Evolutionary conservation across 768 basidiomycete genomes (phyloP), one percentile per base, ranked within the genome.

Genomic region (Chalciporus pseudorubinellus): DNA sequence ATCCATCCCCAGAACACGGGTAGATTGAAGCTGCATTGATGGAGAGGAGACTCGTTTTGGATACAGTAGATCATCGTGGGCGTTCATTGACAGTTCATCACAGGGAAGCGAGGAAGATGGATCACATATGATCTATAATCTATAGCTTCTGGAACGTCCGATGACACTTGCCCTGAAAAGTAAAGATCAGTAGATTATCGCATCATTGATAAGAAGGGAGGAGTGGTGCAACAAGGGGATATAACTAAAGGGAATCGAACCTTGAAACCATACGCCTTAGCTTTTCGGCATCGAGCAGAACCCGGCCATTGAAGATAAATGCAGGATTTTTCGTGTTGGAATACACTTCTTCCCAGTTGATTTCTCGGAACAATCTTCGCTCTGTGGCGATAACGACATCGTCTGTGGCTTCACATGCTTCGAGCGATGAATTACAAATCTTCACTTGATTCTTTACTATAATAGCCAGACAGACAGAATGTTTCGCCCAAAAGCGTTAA

Each of bases 321-420:
- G 97, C 95, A n/a, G 97, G 97, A 78, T 98, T 97, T 64, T 87
- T 89, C 92, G 98, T 98, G 63, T 77, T 72, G 45, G 74, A 69
- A 73, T 98, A 97, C 34, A 98, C 88, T 31, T 75, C 74, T 60
- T 81, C 69, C 97, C 97, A 99, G 72, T 95, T 84, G 58, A 99
- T 89, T 34, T 86, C 80, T 64, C 80, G 81, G 82, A 99, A 99
- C 72, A 97, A 94, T 69, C 88, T 91, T 95, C 94, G 97, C 72
- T 95, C 95, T 3, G 97, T 99, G 24, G 92, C 92, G 60, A 99
- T 86, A 43, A 98, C 91, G 57, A 99, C 83, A 4, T 93, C 95
- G 69, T 98, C 97, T 38, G 91, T 85, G 53, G 85, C 75, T 67
- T 81, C 82, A 75, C 92, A 94, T 5, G 95, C 97, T 60, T 93